Evolutionary conservation across 306 rosid genomes (phyloP).

Genomic region (Quercus suber): DNA sequence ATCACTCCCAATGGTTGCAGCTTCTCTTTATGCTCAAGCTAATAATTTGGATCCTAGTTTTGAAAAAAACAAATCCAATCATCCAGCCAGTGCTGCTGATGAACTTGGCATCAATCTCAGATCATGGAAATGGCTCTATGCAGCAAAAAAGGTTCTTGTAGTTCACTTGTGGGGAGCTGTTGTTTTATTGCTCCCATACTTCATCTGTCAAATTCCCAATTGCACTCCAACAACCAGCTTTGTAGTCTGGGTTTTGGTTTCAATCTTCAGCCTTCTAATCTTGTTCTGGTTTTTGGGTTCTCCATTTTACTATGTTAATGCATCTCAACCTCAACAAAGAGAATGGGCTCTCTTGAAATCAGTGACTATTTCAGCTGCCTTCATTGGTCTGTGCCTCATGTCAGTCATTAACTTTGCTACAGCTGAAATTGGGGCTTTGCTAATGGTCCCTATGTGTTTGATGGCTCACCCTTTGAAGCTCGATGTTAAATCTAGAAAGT

Average conservation of each 20-base stretch:
- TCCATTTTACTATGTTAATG: constrained; percentile 33
- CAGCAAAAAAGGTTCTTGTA: constrained; percentile 69
- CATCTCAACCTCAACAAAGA: constrained; percentile 36
- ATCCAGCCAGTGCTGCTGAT: constrained; percentile 30
- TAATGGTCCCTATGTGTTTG: constrained; percentile 76
- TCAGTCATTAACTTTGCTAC: constrained; percentile 89
- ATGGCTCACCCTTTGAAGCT: constrained; percentile 78
- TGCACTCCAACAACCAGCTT: constrained; percentile 48
- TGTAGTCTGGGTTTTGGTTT: constrained; percentile 56
- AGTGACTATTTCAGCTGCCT: constrained; percentile 68
- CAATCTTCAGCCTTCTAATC: constrained; percentile 46
- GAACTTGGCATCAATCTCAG: constrained; percentile 30
- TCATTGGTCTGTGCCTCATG: constrained; percentile 83
- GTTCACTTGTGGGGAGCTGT: constrained; percentile 77
- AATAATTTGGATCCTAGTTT: constrained; percentile 22
- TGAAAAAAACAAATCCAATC: constrained; percentile 29
- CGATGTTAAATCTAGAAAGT: constrained; percentile 43
- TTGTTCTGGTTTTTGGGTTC: constrained; percentile 54
- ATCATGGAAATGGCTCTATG: constrained; percentile 85
- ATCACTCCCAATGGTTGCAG: constrained; percentile 86
- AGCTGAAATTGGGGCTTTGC: constrained; percentile 84
- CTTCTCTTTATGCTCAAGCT: constrained; percentile 62
- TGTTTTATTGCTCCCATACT: constrained; percentile 74
- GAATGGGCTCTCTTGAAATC: constrained; percentile 87
- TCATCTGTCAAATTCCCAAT: constrained; percentile 57